Conservation (phyloP, 768 basidiomycete genomes). For the Kwoniella mangroviensis region DNA sequence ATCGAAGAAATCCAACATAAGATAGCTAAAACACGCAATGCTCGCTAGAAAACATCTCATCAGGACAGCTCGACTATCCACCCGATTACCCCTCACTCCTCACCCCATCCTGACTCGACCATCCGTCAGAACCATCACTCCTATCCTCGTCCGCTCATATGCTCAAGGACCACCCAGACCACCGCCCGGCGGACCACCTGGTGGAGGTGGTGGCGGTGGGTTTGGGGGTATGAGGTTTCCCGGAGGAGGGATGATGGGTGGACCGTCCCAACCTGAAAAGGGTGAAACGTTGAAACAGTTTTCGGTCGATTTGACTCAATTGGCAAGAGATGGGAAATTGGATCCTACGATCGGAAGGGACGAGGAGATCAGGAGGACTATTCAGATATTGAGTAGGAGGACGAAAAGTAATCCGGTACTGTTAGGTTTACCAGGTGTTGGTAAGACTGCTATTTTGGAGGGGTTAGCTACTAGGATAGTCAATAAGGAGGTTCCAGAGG, state of each 20-base stretch:
- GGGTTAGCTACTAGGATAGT: constrained; percentile 86
- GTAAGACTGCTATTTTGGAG: constrained; percentile 90
- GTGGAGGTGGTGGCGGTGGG: constrained; percentile 27
- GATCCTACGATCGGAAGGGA: constrained; percentile 80
- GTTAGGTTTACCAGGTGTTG: constrained; percentile 79
- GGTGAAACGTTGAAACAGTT: constrained; percentile 86
- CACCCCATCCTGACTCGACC: constrained; percentile 5
- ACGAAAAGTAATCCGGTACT: constrained; percentile 89
- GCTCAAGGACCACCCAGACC: constrained; percentile 38
- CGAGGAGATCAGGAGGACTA: constrained; percentile 81
- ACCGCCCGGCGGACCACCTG: constrained; percentile 27
- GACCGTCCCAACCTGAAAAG: constrained; percentile 61
- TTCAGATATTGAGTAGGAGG: constrained; percentile 85
- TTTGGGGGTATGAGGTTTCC: constrained; percentile 52
- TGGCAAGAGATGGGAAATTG: constrained; percentile 80
- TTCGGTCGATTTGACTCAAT: constrained; percentile 79
- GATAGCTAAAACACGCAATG: constrained; percentile 21
- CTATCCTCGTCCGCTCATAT: constrained; percentile 22
- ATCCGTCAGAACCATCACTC: constrained; percentile 3
- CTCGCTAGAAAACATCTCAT: constrained; percentile 37
- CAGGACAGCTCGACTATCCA: constrained; percentile 29
- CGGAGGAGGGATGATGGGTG: constrained; percentile 40
- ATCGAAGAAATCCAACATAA: background rate
- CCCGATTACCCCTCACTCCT: constrained; percentile 1
- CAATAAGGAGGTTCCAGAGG: constrained; percentile 88